Conservation (phyloP, 106 monocot species). For the Allium fistulosum region DNA sequence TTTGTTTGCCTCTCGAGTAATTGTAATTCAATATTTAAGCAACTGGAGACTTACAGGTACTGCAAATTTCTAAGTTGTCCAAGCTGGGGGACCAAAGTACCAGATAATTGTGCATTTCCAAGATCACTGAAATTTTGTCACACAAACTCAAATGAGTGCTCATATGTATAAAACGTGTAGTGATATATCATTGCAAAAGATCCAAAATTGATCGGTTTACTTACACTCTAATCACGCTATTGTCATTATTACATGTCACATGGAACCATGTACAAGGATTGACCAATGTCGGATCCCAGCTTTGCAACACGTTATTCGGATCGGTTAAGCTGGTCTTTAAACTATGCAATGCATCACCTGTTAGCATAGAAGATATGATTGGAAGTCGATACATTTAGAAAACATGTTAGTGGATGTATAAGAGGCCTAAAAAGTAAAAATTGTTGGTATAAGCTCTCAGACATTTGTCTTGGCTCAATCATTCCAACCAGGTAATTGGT, state of each 20-base stretch:
- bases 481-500: too few species aligned
- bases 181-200: background rate
- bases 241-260: slow-evolving; percentile 62
- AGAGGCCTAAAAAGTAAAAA: too few species aligned
- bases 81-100: slow-evolving; percentile 51
- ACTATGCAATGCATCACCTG: slow-evolving; percentile 70
- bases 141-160: background rate
- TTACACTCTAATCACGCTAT: slow-evolving; percentile 81
- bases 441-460: too few species aligned
- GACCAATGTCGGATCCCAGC: slow-evolving; percentile 74
- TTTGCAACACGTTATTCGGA: slow-evolving; percentile 63
- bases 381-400: too few species aligned
- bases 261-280: slow-evolving; percentile 94
- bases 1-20: too few species aligned
- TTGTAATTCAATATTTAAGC: too few species aligned
- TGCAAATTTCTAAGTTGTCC: slow-evolving; percentile 56
- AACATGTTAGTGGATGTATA: too few species aligned
- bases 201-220: background rate
- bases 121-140: slow-evolving; percentile 47
- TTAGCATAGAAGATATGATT: slow-evolving; percentile 2
- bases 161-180: background rate
- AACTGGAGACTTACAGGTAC: slow-evolving; percentile 39
- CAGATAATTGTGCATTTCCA: slow-evolving; percentile 65
- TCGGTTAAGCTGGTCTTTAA: slow-evolving; percentile 40
- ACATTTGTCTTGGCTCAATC: too few species aligned